Conservation (phyloP, 345 rosid species). For the Chamaenerion angustifolium region DNA sequence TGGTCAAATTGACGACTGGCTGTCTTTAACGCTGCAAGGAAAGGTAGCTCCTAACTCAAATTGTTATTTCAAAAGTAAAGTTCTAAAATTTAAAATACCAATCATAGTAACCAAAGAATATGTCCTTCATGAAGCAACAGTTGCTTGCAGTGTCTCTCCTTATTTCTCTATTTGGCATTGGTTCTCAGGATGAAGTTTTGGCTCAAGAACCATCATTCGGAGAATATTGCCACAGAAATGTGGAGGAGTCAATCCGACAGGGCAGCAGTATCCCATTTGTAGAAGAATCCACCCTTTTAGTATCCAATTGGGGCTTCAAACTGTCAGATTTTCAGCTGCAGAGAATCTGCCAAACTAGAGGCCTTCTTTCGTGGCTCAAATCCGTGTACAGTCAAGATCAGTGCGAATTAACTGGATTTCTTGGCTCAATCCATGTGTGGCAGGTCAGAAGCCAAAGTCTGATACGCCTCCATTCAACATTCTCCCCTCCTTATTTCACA, state of each 20-base stretch:
- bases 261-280: constrained; percentile 57
- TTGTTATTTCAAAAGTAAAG: neutral
- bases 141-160: no score
- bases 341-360: constrained; percentile 44
- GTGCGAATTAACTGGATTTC: constrained; percentile 64
- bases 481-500: neutral
- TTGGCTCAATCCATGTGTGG: constrained; percentile 78
- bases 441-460: constrained; percentile 40
- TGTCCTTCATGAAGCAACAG: no score
- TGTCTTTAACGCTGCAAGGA: constrained; percentile 52
- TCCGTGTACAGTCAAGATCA: constrained; percentile 62
- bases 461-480: neutral
- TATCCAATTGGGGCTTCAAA: constrained; percentile 80
- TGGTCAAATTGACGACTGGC: constrained; percentile 54
- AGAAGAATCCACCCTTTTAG: constrained; percentile 61
- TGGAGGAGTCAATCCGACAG: constrained; percentile 87
- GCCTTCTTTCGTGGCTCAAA: constrained; percentile 70
- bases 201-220: constrained; percentile 39
- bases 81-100: no score
- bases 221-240: constrained; percentile 75
- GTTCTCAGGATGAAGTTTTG: constrained; percentile 54
- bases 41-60: constrained; percentile 32
- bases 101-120: no score
- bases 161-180: no score
- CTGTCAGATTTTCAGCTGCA: constrained; percentile 58